Percentiles rank a stretch among this genome's conserved stretches.
Conservation (phyloP, 139 green algal species). For the Penium margaritaceum region DNA sequence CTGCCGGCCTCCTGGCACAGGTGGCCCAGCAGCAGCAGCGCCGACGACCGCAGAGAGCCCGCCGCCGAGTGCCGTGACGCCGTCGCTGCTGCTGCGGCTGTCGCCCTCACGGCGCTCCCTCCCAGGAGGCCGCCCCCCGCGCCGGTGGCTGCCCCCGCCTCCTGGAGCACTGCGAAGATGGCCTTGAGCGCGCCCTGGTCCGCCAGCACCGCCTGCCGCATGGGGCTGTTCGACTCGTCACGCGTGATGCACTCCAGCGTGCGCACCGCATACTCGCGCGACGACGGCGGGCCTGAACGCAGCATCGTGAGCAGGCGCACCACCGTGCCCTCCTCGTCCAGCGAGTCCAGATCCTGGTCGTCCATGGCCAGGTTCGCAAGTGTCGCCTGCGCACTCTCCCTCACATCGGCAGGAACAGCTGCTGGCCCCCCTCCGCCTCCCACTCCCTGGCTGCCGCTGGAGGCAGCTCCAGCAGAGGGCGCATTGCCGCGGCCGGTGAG, state of each 20-base stretch:
- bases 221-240: constrained; percentile 4
- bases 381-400: constrained; percentile 3
- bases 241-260: constrained; percentile 13
- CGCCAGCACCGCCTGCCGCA: neutral
- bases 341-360: constrained; percentile 14
- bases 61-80: too few species aligned
- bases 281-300: neutral
- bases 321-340: constrained; percentile 14
- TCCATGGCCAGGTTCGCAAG: constrained; percentile 27
- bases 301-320: constrained; percentile 17
- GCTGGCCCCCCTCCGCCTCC: too few species aligned
- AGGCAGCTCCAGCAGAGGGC: too few species aligned
- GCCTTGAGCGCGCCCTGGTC: constrained; percentile 2
- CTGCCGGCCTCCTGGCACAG: constrained; percentile 7
- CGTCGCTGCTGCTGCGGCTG: too few species aligned
- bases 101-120: neutral
- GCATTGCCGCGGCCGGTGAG: neutral
- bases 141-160: neutral
- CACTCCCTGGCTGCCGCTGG: neutral
- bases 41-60: neutral
- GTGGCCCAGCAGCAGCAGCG: constrained; percentile 17
- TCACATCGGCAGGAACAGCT: neutral
- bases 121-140: too few species aligned
- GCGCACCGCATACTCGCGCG: constrained; percentile 22
- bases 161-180: constrained; percentile 12